Percentiles rank a stretch among this genome's conserved stretches.
Evolutionary conservation across 2,329 filamentous ascomycete genomes (phyloP).

Genomic region (Pseudopyrenochaeta lycopersici): DNA sequence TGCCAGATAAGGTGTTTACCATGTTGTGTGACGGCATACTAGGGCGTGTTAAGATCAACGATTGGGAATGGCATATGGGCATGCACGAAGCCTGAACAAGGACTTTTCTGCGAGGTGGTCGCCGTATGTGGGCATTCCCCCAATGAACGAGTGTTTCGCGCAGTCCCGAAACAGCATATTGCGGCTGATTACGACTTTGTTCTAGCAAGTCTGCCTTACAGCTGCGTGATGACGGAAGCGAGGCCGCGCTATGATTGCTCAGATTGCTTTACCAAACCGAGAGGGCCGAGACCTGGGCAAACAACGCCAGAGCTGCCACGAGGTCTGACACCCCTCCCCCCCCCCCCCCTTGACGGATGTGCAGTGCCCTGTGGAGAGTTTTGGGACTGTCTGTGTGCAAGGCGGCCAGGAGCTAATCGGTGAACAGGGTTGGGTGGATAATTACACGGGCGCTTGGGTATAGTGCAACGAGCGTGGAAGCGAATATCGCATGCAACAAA

Average conservation of each 20-base stretch:
- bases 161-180: constrained; percentile 16
- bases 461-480: constrained; percentile 14
- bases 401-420: constrained; percentile 23
- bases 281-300: constrained; percentile 29
- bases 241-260: constrained; percentile 21
- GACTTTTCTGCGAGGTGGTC: neutral
- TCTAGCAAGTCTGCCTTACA: constrained; percentile 32
- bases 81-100: neutral
- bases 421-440: constrained; percentile 19
- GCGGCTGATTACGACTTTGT: constrained; percentile 17
- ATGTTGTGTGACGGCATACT: constrained; percentile 4
- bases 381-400: constrained; percentile 21
- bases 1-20: too few species aligned
- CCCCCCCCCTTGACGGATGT: too few species aligned
- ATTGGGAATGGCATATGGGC: too few species aligned
- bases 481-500: constrained; percentile 11
- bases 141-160: constrained; percentile 26
- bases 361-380: constrained; percentile 13
- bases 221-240: constrained; percentile 34
- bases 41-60: neutral
- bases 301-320: constrained; percentile 27
- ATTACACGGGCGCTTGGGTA: constrained; percentile 28
- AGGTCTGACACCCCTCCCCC: constrained; percentile 25
- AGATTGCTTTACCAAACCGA: constrained; percentile 20
- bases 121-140: neutral